Base-by-base conservation (phyloP, 129 eudicot species). In the Tanacetum coccineum region DNA sequence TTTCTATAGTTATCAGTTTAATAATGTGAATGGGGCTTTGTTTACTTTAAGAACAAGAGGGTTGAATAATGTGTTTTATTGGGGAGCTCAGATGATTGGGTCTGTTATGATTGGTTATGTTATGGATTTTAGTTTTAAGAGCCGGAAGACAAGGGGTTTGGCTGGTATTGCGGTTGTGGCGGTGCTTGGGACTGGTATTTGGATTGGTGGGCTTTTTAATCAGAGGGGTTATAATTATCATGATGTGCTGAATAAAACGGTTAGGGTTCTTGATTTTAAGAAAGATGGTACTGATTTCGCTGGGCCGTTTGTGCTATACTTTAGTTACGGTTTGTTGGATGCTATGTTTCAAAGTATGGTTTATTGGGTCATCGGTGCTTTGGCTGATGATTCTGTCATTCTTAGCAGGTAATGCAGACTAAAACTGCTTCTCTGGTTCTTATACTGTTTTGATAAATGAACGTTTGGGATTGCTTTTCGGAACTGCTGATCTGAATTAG, bases 81-180 rank as follows among this genome's bases (percentile, higher is more conserved):
- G 99, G 99, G 99, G 95, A 18, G 99, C 99, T 1, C 99, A 94
- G 71, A 94, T 94, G 99, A 45, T 94, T 21, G 99, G 99, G 9
- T 94, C 99, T 12, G 81, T 86, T n/a, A 54, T 82, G 75, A 79
- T 92, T 10, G 98, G 98, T 13, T 71, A 83, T 42, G 67, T 92
- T 2, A 81, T 92, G 98, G 98, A 92, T 76, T 92, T 83, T 30
- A 92, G 96, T 19, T 92, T 86, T 18, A 82, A 84, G 76, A 88
- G 98, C 51, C 66, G 98, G 77, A 88, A 79, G 74, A 53, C 53
- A 20, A 81, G 99, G 53, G 99, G 99, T 9, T 56, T 94, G 22
- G 67, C 77, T 1, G 99, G 99, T 9, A 77, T 94, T 19, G 59
- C 74, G 0, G 82, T 89, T 22, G 99, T 94, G 45, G 97, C 82